Percentiles rank a stretch among this genome's conserved stretches.
phyloP scores from a whole-genome alignment of 2,329 filamentous ascomycete genomes.

The Dichotomopilus funicola region DNA sequence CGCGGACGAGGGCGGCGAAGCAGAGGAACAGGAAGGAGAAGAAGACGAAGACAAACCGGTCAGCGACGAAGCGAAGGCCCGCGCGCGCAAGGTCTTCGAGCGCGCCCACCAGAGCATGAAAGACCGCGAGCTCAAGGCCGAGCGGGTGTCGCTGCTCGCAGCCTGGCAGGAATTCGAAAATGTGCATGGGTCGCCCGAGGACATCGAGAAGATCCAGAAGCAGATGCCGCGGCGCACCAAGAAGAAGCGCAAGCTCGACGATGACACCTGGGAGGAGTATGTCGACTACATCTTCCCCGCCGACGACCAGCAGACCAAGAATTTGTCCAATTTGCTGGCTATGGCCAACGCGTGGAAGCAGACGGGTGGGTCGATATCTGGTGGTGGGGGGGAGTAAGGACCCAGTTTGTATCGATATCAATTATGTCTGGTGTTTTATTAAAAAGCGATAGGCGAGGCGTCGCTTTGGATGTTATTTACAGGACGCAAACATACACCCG shows the following conservation, averaged over 20 bases:
- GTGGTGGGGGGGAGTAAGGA: constrained; percentile 15
- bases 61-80: constrained; percentile 74
- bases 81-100: constrained; percentile 77
- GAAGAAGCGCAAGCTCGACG: constrained; percentile 84
- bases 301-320: constrained; percentile 80
- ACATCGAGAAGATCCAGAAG: constrained; percentile 76
- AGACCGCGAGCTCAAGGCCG: constrained; percentile 83
- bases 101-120: constrained; percentile 83
- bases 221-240: constrained; percentile 93
- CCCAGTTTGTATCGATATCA: no score
- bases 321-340: constrained; percentile 74
- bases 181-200: constrained; percentile 67
- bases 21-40: constrained; percentile 51
- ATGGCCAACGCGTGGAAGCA: constrained; percentile 88
- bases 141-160: constrained; percentile 85
- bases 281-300: constrained; percentile 96
- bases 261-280: constrained; percentile 93
- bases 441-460: no score
- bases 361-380: constrained; percentile 35
- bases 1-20: constrained; percentile 44
- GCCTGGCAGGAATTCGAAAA: constrained; percentile 91
- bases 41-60: constrained; percentile 61
- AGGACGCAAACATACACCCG: no score
- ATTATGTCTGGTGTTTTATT: no score
- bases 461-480: no score